Conservation (phyloP, 768 basidiomycete species). For the Tulasnella sp. region DNA sequence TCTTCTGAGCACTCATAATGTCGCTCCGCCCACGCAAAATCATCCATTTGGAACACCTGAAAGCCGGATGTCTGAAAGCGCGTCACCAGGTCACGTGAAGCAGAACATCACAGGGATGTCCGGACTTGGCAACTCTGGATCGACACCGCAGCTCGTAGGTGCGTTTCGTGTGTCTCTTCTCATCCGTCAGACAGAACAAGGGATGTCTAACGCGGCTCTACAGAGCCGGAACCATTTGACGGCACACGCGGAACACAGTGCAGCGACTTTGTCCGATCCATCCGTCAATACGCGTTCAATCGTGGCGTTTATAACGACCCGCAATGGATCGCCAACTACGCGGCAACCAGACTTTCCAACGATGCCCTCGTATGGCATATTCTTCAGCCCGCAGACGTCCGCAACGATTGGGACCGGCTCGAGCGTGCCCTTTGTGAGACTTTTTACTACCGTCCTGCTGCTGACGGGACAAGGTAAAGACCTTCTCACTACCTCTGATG, state of each 20-base stretch:
- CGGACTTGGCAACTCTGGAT: no score
- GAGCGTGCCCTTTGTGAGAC: not conserved
- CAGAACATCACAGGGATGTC: no score
- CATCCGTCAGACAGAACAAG: no score
- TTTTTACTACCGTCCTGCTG: not conserved
- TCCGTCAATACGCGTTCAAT: not conserved
- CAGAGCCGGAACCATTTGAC: not conserved
- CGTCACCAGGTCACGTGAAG: no score
- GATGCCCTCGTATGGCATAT: not conserved
- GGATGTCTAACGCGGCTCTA: not conserved
- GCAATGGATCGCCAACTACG: not conserved
- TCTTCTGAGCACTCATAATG: no score
- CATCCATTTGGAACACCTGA: no score
- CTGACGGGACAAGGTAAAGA: not conserved
- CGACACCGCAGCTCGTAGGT: no score
- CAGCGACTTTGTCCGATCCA: not conserved
- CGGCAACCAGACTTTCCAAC: not conserved
- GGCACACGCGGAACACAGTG: not conserved
- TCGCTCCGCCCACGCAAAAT: no score
- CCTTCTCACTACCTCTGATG: not conserved
- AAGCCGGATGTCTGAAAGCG: no score
- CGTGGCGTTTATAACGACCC: not conserved
- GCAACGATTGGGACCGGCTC: not conserved
- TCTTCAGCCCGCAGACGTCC: not conserved
- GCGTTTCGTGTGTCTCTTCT: no score